Evolutionary conservation across 139 green algal genomes (phyloP), one percentile per base, ranked within the genome.

Genomic region (Klebsormidium nitens): DNA sequence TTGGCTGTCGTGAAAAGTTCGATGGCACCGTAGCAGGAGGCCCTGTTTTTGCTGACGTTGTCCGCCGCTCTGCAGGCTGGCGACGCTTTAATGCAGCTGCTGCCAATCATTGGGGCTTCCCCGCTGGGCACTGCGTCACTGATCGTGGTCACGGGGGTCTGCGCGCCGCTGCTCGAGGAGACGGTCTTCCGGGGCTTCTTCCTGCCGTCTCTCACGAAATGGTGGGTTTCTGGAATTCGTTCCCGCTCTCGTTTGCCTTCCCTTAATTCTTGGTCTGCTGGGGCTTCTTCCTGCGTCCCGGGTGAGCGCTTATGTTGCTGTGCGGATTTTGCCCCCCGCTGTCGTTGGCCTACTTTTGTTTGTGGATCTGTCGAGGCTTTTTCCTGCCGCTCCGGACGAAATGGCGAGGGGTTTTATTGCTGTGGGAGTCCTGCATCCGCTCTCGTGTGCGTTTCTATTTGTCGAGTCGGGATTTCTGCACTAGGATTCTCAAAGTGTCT

Each of bases 131-230:
- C 66, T 26, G 28, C 46, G 0, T 74, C 71, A 0, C 59, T 86
- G n/a, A 46, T 86, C 6, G 29, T 49, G 1, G 74, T 84, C 0
- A 71, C 79, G 1, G 77, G 61, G 40, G 55, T 85, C 26, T 69
- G 78, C 35, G 81, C 81, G 1, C 81, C 81, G 0, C 35, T 79
- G 5, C 56, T 83, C 2, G 81, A 87, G 66, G 81, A 87, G 69
- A 68, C 69, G 37, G 64, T 87, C 2, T 87, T 87, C 59, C 44
- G 81, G 23, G 81, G 80, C 14, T 87, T 86, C 60, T 64, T 87
- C 0, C 55, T 84, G 3, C 69, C 78, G 1, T 84, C 80, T 14
- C 47, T 85, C 36, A 85, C 79, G 14, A 82, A 80, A 52, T 85
- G 72, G 72, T 77, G 28, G 26, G 62, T 42, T 17, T 31, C 35